Conservation (phyloP, 2,329 filamentous ascomycete species). For the Phialophora verrucosa region DNA sequence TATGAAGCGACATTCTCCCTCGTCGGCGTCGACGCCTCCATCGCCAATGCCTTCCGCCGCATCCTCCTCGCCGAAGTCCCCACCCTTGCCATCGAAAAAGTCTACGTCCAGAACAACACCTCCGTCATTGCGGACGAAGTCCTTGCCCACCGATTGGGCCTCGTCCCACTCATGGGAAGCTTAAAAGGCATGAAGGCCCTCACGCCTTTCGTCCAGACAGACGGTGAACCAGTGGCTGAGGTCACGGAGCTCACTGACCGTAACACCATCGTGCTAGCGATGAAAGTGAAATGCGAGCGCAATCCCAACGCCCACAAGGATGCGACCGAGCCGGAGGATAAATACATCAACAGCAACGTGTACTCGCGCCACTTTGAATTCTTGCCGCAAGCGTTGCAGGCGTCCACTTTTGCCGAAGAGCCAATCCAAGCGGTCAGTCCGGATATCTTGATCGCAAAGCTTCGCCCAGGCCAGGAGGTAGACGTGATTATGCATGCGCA, state of each 20-base stretch:
- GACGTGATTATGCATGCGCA: constrained; percentile 89
- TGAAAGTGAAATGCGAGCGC: constrained; percentile 80
- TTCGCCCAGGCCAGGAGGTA: constrained; percentile 88
- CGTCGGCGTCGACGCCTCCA: constrained; percentile 85
- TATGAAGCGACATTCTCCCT: constrained; percentile 87
- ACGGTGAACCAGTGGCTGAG: constrained; percentile 56
- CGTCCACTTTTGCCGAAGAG: constrained; percentile 63
- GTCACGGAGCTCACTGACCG: constrained; percentile 66
- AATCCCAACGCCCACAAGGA: constrained; percentile 72
- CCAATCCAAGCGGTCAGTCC: constrained; percentile 81
- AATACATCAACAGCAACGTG: constrained; percentile 84
- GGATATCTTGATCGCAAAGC: constrained; percentile 90
- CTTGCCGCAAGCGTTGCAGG: constrained; percentile 72
- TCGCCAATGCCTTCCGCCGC: constrained; percentile 96
- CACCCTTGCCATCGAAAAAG: constrained; percentile 89
- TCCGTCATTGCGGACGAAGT: constrained; percentile 98
- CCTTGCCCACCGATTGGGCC: constrained; percentile 83
- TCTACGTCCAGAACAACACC: constrained; percentile 95
- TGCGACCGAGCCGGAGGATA: constrained; percentile 80
- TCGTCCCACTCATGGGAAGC: constrained; percentile 85
- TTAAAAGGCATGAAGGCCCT: constrained; percentile 79
- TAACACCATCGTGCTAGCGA: constrained; percentile 82
- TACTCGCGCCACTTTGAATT: constrained; percentile 81
- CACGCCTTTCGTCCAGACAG: constrained; percentile 79
- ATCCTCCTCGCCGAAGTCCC: constrained; percentile 95